phyloP scores from a whole-genome alignment of 2,329 filamentous ascomycete species.

The Gliomastix tumulicola region DNA sequence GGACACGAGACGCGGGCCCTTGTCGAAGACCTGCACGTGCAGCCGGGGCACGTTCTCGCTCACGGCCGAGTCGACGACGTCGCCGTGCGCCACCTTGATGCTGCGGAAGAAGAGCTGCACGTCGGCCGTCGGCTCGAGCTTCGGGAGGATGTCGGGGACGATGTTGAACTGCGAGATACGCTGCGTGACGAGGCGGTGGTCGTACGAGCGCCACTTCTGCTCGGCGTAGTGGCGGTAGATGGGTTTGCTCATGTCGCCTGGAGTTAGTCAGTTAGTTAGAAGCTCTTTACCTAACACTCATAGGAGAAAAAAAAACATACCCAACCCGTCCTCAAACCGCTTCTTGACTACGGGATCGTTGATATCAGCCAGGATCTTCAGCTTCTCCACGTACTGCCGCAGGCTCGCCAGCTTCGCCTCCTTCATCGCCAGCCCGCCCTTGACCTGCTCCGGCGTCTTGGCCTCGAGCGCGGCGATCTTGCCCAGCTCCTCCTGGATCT shows the following conservation, averaged over 20 bases:
- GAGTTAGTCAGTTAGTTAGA: too few species aligned
- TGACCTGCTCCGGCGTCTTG: conserved; percentile 46
- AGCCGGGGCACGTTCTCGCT: conserved; percentile 71
- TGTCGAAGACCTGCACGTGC: conserved; percentile 78
- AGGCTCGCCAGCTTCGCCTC: conserved; percentile 62
- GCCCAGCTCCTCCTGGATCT: conserved; percentile 60
- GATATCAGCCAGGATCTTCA: conserved; percentile 88
- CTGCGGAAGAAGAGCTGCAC: conserved; percentile 76
- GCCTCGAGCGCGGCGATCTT: conserved; percentile 63
- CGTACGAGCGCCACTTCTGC: conserved; percentile 79
- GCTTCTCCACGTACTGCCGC: conserved; percentile 62
- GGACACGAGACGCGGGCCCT: conserved; percentile 73
- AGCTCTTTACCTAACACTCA: too few species aligned
- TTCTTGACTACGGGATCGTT: conserved; percentile 94
- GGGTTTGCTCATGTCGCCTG: conserved; percentile 92
- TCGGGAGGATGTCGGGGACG: conserved; percentile 79
- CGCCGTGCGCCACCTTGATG: conserved; percentile 65
- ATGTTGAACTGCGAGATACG: conserved; percentile 82
- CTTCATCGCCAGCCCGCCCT: conserved; percentile 58
- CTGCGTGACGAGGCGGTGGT: conserved; percentile 72
- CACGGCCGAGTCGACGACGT: conserved; percentile 66
- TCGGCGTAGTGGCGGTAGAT: conserved; percentile 90
- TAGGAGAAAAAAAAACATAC: conserved; percentile 41
- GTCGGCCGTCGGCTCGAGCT: conserved; percentile 70
- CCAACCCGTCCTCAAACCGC: conserved; percentile 83